Conservation (phyloP, 1,284 basidiomycete genomes). For the Athelia sp. region DNA sequence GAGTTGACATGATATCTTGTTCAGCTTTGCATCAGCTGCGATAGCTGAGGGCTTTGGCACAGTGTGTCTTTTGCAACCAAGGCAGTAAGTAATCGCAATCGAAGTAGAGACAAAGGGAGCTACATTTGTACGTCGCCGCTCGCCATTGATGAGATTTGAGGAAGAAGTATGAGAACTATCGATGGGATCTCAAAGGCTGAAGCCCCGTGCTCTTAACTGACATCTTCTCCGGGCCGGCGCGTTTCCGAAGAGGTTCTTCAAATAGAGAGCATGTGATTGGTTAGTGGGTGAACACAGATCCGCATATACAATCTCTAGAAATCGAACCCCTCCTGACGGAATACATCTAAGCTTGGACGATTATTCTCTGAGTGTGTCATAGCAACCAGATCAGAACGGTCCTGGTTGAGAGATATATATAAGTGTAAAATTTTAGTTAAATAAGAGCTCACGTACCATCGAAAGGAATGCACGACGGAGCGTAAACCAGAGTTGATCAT, state of each 20-base stretch:
- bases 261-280: background rate
- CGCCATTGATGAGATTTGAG: conserved; percentile 28
- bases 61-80: conserved; percentile 29
- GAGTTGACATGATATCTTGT: conserved; percentile 64
- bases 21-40: conserved; percentile 44
- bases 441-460: conserved; percentile 55
- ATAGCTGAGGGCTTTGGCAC: conserved; percentile 27
- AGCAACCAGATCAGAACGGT: conserved; percentile 61
- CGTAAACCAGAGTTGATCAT: conserved; percentile 90
- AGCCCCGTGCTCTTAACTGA: no score
- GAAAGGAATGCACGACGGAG: conserved; percentile 77
- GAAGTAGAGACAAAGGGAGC: conserved; percentile 9
- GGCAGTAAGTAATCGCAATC: background rate
- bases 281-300: no score
- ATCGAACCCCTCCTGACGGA: conserved; percentile 80
- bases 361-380: conserved; percentile 49
- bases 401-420: conserved; percentile 28
- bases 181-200: no score
- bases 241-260: background rate
- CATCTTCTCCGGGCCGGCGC: no score
- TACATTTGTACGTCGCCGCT: conserved; percentile 55
- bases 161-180: background rate
- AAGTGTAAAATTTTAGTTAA: background rate
- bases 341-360: conserved; percentile 49
- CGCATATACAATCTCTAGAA: conserved; percentile 44